These are phyloP conservation scores for Hamigera avellanea DNA, from an alignment of 495 filamentous ascomycete species.

Conservation along the genomic window DNA sequence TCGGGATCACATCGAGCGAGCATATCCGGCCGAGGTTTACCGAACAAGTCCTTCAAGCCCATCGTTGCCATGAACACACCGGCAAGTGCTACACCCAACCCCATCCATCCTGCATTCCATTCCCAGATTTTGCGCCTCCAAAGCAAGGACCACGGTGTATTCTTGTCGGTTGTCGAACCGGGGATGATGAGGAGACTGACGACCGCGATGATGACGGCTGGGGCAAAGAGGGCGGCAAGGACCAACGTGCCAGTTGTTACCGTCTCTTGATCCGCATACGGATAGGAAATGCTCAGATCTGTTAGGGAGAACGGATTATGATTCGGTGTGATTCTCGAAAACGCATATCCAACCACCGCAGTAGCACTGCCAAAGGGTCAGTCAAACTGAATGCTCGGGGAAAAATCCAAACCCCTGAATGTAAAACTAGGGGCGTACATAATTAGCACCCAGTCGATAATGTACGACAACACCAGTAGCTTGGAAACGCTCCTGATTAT, in stretches of 20 bases:
- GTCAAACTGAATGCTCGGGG: not conserved
- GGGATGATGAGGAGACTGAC: slow-evolving; percentile 38
- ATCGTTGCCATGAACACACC: slow-evolving; percentile 46
- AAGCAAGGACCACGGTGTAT: slow-evolving; percentile 17
- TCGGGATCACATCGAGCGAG: slow-evolving; percentile 50
- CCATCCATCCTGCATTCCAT: slow-evolving; percentile 54
- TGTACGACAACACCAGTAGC: slow-evolving; percentile 33
- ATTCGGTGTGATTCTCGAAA: slow-evolving; percentile 29
- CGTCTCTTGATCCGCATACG: slow-evolving; percentile 40
- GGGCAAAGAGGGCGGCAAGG: slow-evolving; percentile 38
- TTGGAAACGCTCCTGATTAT: slow-evolving; percentile 17
- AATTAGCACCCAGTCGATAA: slow-evolving; percentile 44
- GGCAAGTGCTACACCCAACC: slow-evolving; percentile 44
- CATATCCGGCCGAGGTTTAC: slow-evolving; percentile 55
- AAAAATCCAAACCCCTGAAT: not conserved
- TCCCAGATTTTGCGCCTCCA: slow-evolving; percentile 48
- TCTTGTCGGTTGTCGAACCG: slow-evolving; percentile 18
- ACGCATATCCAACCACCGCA: slow-evolving; percentile 33
- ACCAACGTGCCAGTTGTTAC: slow-evolving; percentile 39
- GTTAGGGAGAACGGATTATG: slow-evolving; percentile 36
- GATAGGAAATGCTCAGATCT: slow-evolving; percentile 48
- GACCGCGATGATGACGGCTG: slow-evolving; percentile 39
- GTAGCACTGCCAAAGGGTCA: slow-evolving; percentile 20
- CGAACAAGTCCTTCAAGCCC: slow-evolving; percentile 51
- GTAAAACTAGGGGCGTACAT: slow-evolving; percentile 20